Percentiles rank a stretch among this genome's conserved stretches.
Conservation (phyloP, 352 stramenopile genomes). For the Phytophthora brassicae region DNA sequence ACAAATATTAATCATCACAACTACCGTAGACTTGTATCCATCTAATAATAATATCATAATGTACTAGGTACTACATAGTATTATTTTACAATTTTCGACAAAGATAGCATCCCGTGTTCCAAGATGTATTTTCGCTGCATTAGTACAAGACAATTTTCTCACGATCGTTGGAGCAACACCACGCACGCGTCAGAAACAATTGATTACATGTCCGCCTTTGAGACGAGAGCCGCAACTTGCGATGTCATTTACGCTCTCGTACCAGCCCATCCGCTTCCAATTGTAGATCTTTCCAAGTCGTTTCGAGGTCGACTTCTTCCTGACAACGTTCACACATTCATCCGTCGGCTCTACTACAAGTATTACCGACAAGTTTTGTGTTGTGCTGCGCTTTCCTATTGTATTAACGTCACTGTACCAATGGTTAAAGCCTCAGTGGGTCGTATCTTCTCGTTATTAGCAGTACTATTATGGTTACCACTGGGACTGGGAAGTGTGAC, state of each 20-base stretch:
- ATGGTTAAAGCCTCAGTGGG: constrained; percentile 21
- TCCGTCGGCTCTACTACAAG: constrained; percentile 25
- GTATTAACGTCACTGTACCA: constrained; percentile 24
- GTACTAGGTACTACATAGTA: too few species aligned
- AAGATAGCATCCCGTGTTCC: not conserved
- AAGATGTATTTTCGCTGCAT: not conserved
- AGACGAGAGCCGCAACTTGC: not conserved
- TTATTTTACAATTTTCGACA: too few species aligned
- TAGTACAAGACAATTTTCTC: too few species aligned
- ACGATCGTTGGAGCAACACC: too few species aligned
- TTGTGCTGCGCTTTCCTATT: constrained; percentile 17
- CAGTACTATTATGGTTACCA: constrained; percentile 24
- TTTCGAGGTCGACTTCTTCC: constrained; percentile 35
- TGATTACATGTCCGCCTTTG: not conserved
- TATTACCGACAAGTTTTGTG: constrained; percentile 24
- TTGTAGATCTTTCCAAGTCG: constrained; percentile 39
- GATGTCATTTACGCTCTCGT: constrained; percentile 28
- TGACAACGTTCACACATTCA: constrained; percentile 10
- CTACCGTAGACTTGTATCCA: too few species aligned
- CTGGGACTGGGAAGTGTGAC: constrained; percentile 32
- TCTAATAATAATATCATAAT: too few species aligned
- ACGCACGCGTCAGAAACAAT: too few species aligned
- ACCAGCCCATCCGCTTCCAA: constrained; percentile 29
- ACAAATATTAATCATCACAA: not conserved
- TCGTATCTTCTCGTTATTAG: constrained; percentile 16